Base-by-base conservation (phyloP, 2,329 filamentous ascomycete species). In the Dactylonectria estremocensis region DNA sequence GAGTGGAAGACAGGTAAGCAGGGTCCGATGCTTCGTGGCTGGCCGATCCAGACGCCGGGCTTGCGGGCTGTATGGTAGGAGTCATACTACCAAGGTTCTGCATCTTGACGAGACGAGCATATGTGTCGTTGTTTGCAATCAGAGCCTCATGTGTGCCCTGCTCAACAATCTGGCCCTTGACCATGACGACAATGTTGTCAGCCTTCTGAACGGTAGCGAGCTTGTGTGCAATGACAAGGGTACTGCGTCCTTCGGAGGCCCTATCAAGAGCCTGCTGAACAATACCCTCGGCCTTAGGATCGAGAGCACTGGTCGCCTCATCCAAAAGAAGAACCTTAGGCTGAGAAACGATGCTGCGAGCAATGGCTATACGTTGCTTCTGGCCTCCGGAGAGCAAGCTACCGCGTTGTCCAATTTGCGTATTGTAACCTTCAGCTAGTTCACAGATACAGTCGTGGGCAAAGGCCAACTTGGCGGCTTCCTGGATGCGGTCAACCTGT, bases 341-440 rank as follows among this genome's bases (percentile, higher is more conserved):
- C 35, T 81, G 71, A 3, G 77, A 78, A 16, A 84, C 76, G 49
- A 84, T 79, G 52, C 79, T 80, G 31, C 90, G 84, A 2, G 90
- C 90, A 66, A 92, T 92, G 0, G 90, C 88, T 13, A 92, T 83
- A 16, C 90, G 84, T 73, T 92, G 90, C 43, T 89, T 84, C 73
- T 92, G 90, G 2, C 90, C 90, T 28, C 90, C 90, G 18, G 88
- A 90, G 1, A 92, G 81, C 59, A 90, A 87, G 40, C 89, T 87
- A 2, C 90, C 91, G 13, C 86, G 85, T 72, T 91, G 88, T 6
- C 91, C 91, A 9, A 92, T 88, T 8, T 84, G 80, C 0, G 90
- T 91, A 2, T 87, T 82, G 72, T 83, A 82, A 4, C 78, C 87
- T 64, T 81, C 69, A 2, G 86, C 86, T 0, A 88, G 78, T 33